Evolutionary conservation across 2,329 filamentous ascomycete species (phyloP), one percentile per base, ranked within the genome.

Genomic region (Diaporthe sp.): DNA sequence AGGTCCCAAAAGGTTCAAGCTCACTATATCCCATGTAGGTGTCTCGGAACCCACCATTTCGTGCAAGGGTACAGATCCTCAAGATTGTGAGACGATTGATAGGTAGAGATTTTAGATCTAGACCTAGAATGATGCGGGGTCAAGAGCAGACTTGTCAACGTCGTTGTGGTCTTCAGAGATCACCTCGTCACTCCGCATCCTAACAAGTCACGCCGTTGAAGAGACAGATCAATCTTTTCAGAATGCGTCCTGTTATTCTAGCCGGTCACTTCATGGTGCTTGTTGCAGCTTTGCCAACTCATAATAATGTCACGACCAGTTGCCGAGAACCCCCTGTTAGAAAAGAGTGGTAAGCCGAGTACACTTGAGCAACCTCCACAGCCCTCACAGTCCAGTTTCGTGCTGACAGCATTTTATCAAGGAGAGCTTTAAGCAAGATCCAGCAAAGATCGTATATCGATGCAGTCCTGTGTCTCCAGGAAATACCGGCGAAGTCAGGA

Each of bases 291-390:
- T 22, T 34, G 9, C 61, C 17, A 12, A 4, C 9, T 49, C 10
- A 13, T n/a, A 5, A 13, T 20, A 60, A 67, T n/a, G 10, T 5
- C 9, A 37, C 44, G 2, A n/a, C 22, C 20, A n/a, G 42, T 15
- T 67, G 63, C 28, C 28, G n/a, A 17, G 28, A 67, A 8, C 44
- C 63, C 4, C 42, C 28, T 20, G 25, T 65, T 49, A 42, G 61
- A 25, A 65, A 49, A n/a, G 63, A 67, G 28, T 67, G 44, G 63
- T 51, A 67, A n/a, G 63, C 13, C 3, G 28, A 51, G 37, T 12
- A 39, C 37, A 39, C 10, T 39, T 12, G 28, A 25, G 10, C 17
- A n/a, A 6, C 2, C 6, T 22, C 25, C 60, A 31, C 4, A 12
- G 9, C 25, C n/a, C 8, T 4, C 3, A 31, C 20, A 12, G 25